Base-by-base conservation (phyloP, 768 basidiomycete genomes). In the Agrocybe chaxingu region DNA sequence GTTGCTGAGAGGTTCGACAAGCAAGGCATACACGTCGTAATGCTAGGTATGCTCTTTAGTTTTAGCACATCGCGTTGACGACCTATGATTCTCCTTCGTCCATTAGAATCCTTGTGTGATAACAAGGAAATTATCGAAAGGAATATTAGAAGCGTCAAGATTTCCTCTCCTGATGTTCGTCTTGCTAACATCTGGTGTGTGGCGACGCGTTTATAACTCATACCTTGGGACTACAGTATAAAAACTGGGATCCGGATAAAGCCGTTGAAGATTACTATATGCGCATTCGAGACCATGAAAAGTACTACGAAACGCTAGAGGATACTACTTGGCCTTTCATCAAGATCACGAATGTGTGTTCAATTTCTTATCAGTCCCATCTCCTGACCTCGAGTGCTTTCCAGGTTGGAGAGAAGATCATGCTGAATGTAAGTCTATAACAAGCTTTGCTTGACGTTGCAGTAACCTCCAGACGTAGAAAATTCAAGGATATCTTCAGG, bases 141-240 rank as follows among this genome's bases (percentile, higher is more conserved):
- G 2, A 99, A 99, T 62, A 98, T 97, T 47, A 81, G 97, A 41
- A 92, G 82, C 56, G 96, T 98, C 70, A 98, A 99, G 78, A 91
- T 99, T 43, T 97, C 95, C 7, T 98, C 96, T 10, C 97, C 96
- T 3, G 96, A 99, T 67, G 96, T 94, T 61, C 37, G 90, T 77
- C 13, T 41, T 38, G 24, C 36, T 33, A 18, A 19, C 10, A 39
- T 49, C 43, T 9, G 35, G 6, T 45, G 24, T 19, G 24, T 37
- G 34, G 24, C 2, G 24, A 47, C 16, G 43, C 18, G 24, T 39
- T 13, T 50, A 31, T 58, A 37, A 57, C 34, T 32, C 42, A 9
- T 32, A 32, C 24, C 24, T 24, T 5, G 24, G 24, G 24, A 24
- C 8, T 16, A 4, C 60, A 97, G 95, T 99, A 98, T 67, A 84